Conservation (phyloP, 768 basidiomycete genomes). For the Lactarius hatsudake region DNA sequence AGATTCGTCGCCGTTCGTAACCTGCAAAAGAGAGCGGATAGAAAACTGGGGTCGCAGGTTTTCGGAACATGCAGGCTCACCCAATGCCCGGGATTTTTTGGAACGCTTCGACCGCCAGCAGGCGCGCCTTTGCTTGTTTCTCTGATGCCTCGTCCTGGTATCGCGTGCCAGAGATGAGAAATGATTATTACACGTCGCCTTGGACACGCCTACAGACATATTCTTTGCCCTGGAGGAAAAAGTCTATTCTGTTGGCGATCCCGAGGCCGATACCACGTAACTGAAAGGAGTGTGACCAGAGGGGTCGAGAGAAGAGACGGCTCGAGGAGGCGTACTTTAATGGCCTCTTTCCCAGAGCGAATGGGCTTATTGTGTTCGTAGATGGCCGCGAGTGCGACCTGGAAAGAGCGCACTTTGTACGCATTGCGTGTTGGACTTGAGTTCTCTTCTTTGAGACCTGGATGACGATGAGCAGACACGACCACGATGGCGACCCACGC, state of each 20-base stretch:
- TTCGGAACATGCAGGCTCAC: constrained; percentile 33
- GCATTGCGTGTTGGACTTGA: constrained; percentile 20
- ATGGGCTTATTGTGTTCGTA: constrained; percentile 15
- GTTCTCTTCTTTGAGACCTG: constrained; percentile 26
- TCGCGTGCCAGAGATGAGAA: constrained; percentile 1
- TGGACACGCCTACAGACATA: constrained; percentile 24
- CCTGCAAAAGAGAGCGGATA: constrained; percentile 19
- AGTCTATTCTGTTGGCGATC: constrained; percentile 28
- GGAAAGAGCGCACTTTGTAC: constrained; percentile 29
- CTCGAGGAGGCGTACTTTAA: constrained; percentile 14
- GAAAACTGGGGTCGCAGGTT: not conserved
- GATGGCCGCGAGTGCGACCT: constrained; percentile 22
- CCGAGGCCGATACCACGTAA: constrained; percentile 26
- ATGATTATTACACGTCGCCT: not conserved
- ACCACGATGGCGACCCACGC: not conserved
- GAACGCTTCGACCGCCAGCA: constrained; percentile 35
- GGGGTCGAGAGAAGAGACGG: not conserved
- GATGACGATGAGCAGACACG: not conserved
- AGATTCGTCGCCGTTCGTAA: constrained; percentile 41
- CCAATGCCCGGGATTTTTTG: constrained; percentile 47
- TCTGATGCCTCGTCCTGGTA: constrained; percentile 25
- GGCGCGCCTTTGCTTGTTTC: constrained; percentile 31
- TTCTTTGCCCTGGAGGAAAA: constrained; percentile 24
- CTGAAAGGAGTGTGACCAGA: constrained; percentile 6
- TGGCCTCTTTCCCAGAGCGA: constrained; percentile 23